Percentiles rank a stretch among this genome's conserved stretches.
These are phyloP conservation scores for Amanita rimosa DNA, from an alignment of 768 basidiomycete species.

Conservation along the genomic window DNA sequence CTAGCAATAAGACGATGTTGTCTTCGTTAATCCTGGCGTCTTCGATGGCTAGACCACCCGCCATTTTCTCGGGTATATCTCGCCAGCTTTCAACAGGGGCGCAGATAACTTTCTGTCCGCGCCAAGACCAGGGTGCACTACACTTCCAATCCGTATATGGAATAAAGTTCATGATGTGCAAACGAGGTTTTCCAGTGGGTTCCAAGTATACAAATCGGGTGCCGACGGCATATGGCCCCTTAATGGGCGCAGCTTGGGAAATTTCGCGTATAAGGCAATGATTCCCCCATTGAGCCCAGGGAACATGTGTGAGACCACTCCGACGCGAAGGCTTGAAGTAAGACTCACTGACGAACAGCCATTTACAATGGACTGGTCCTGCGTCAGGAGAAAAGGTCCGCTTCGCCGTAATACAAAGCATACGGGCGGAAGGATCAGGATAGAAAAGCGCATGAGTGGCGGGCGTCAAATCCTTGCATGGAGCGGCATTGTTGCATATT, in stretches of 20 bases:
- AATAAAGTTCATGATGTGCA: slow-evolving; percentile 34
- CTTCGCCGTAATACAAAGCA: slow-evolving; percentile 37
- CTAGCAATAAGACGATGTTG: slow-evolving; percentile 45
- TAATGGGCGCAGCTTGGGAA: slow-evolving; percentile 17
- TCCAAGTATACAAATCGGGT: slow-evolving; percentile 36
- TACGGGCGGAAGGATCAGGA: slow-evolving; percentile 37
- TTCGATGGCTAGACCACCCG: slow-evolving; percentile 33
- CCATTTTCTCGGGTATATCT: slow-evolving; percentile 31
- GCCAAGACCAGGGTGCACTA: slow-evolving; percentile 26
- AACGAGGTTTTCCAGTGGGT: slow-evolving; percentile 16
- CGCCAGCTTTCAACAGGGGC: slow-evolving; percentile 31
- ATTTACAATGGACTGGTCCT: slow-evolving; percentile 24
- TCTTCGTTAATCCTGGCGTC: slow-evolving; percentile 49
- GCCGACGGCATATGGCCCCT: slow-evolving; percentile 33
- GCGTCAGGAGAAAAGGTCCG: slow-evolving; percentile 20
- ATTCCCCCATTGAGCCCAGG: slow-evolving; percentile 48
- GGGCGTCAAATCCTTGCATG: slow-evolving; percentile 22
- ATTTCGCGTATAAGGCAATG: slow-evolving; percentile 35
- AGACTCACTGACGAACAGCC: slow-evolving; percentile 44
- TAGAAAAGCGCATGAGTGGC: slow-evolving; percentile 42
- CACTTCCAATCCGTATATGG: slow-evolving; percentile 26
- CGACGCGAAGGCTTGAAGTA: slow-evolving; percentile 34
- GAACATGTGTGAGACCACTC: slow-evolving; percentile 30
- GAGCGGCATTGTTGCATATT: slow-evolving; percentile 36
- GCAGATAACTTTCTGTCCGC: slow-evolving; percentile 28